phyloP scores from a whole-genome alignment of 345 rosid genomes.

The Brassica incana region DNA sequence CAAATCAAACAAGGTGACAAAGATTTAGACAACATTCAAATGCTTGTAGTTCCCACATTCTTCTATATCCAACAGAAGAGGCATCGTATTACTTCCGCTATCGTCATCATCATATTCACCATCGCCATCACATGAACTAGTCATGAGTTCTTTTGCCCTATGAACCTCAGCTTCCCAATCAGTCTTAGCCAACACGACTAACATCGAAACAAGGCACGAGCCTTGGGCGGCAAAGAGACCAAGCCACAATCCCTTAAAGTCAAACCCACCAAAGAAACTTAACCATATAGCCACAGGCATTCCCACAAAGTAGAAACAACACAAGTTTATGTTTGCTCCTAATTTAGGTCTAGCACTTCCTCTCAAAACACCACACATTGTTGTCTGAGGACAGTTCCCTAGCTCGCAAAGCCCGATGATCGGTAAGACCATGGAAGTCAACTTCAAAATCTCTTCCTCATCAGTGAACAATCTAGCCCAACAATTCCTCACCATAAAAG shows the following conservation, averaged over 20 bases:
- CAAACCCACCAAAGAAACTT: constrained; percentile 57
- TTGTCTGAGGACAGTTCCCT: constrained; percentile 90
- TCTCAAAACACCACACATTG: constrained; percentile 77
- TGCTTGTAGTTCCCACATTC: constrained; percentile 29
- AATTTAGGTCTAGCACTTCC: constrained; percentile 82
- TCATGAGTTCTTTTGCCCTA: constrained; percentile 55
- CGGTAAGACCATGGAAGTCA: constrained; percentile 71
- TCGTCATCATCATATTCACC: constrained; percentile 16
- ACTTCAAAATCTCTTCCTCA: constrained; percentile 58
- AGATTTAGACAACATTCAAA: constrained; percentile 26
- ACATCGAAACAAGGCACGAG: constrained; percentile 65
- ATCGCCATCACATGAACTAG: constrained; percentile 29
- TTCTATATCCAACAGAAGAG: constrained; percentile 32
- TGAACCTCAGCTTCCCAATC: constrained; percentile 66
- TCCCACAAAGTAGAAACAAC: constrained; percentile 82
- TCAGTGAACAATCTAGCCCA: constrained; percentile 79
- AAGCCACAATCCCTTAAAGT: constrained; percentile 78
- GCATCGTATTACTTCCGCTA: constrained; percentile 2
- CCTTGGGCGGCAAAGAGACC: constrained; percentile 88
- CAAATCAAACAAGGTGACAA: constrained; percentile 17
- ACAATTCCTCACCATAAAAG: constrained; percentile 51
- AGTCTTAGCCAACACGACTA: constrained; percentile 56
- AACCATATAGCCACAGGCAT: constrained; percentile 81
- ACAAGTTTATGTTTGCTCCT: constrained; percentile 80
- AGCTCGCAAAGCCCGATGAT: constrained; percentile 84